phyloP scores from a whole-genome alignment of 2,329 filamentous ascomycete species.

The Zasmidium citrigriseum region DNA sequence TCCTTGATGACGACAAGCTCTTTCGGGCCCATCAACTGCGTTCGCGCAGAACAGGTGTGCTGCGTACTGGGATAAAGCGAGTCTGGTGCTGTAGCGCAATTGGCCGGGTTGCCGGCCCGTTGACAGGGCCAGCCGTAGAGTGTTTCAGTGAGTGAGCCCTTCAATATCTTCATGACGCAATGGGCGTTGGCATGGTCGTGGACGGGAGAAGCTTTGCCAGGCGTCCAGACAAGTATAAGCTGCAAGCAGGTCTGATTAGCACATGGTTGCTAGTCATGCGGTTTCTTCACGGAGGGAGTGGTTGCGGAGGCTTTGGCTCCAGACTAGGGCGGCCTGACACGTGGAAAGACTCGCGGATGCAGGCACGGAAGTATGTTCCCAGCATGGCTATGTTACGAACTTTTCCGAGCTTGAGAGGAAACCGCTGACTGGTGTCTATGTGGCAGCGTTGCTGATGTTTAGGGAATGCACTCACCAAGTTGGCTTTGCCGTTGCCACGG shows the following conservation, averaged over 20 bases:
- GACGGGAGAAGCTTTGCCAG: conserved; percentile 78
- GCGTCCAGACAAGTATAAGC: conserved; percentile 88
- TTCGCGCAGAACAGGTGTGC: conserved; percentile 29
- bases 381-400: not conserved
- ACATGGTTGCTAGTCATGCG: not conserved
- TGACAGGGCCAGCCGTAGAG: conserved; percentile 70
- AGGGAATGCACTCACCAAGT: conserved; percentile 56
- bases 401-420: not conserved
- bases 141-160: conserved; percentile 77
- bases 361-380: not conserved
- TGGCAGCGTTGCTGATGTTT: not conserved
- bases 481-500: conserved; percentile 81
- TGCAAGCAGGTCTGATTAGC: conserved; percentile 37
- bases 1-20: conserved; percentile 42
- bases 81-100: conserved; percentile 25
- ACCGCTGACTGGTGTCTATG: not conserved
- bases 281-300: conserved; percentile 2
- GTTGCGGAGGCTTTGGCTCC: conserved; percentile 7
- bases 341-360: not conserved
- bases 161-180: conserved; percentile 87
- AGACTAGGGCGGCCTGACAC: not conserved
- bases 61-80: conserved; percentile 30
- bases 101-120: conserved; percentile 37
- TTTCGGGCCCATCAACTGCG: conserved; percentile 38
- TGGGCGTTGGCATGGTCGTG: conserved; percentile 81